A percentile compares a stretch with the other conserved stretches of the same genome.
Conservation (phyloP, 2,329 filamentous ascomycete species). For the Byssochlamys sp. region DNA sequence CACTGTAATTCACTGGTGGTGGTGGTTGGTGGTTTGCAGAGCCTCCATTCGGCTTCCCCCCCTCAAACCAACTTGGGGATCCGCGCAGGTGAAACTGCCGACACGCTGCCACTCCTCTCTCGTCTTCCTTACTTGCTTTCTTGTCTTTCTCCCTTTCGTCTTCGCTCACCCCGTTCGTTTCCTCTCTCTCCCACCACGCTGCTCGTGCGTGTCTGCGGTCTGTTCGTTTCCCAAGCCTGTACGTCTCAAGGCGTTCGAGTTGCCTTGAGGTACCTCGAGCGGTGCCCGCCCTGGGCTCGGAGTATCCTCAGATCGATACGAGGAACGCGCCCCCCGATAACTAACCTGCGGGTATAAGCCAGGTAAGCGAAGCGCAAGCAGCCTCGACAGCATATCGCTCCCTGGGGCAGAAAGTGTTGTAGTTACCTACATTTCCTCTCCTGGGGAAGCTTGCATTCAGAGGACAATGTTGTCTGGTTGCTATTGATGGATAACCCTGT, state of each 20-base stretch:
- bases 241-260: not conserved
- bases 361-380: not conserved
- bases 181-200: not conserved
- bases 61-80: not conserved
- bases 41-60: not conserved
- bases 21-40: not conserved
- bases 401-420: not conserved
- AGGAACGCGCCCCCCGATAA: not conserved
- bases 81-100: not conserved
- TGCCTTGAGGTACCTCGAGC: not conserved
- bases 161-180: not conserved
- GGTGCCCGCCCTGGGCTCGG: not conserved
- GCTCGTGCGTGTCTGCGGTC: not conserved
- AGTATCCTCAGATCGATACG: not conserved
- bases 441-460: not conserved
- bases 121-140: not conserved
- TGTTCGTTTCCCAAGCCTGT: not conserved
- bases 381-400: not conserved
- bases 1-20: not conserved
- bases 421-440: not conserved
- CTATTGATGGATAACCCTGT: not conserved
- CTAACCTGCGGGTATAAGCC: not conserved
- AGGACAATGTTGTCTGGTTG: not conserved
- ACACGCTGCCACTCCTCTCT: not conserved
- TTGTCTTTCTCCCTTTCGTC: slow-evolving; percentile 1